phyloP scores from a whole-genome alignment of 169 alveolate species.

The Plasmodium knowlesi region DNA sequence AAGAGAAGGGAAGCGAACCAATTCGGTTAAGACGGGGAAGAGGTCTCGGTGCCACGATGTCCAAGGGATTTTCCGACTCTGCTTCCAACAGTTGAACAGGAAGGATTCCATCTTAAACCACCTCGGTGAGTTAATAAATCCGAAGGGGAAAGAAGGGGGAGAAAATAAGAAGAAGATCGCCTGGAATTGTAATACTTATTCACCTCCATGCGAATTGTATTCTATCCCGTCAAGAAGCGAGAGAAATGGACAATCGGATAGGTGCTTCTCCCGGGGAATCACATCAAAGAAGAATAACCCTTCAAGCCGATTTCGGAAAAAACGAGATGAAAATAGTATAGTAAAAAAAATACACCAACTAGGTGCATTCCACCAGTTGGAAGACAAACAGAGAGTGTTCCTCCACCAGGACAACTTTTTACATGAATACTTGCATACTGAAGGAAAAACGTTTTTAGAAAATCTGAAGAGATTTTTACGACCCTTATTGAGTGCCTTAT shows the following conservation, averaged over 20 bases:
- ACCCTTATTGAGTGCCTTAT: constrained; percentile 14
- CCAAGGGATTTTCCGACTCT: not conserved
- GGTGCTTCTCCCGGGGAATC: not conserved
- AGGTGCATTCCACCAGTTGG: not conserved
- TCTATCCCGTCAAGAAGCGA: not conserved
- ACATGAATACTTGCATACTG: not conserved
- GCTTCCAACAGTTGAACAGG: not conserved
- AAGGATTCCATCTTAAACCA: not conserved
- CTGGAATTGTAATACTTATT: not conserved
- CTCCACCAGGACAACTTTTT: not conserved
- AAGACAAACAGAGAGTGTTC: not conserved
- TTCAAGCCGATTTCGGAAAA: not conserved
- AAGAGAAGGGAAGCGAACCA: not conserved
- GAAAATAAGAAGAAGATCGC: not conserved
- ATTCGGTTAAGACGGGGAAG: not conserved
- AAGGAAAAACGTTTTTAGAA: constrained; percentile 25
- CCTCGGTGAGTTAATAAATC: not conserved
- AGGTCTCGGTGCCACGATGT: not conserved
- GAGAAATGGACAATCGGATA: not conserved
- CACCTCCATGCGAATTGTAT: not conserved
- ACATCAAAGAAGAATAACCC: not conserved
- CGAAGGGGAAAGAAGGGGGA: not conserved
- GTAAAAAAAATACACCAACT: not conserved
- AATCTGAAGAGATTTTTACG: constrained; percentile 51
- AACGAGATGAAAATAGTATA: not conserved